Percentiles rank a stretch among this genome's conserved stretches.
Evolutionary conservation across 2,329 filamentous ascomycete genomes (phyloP).

Genomic region (Colletotrichum chrysophilum): DNA sequence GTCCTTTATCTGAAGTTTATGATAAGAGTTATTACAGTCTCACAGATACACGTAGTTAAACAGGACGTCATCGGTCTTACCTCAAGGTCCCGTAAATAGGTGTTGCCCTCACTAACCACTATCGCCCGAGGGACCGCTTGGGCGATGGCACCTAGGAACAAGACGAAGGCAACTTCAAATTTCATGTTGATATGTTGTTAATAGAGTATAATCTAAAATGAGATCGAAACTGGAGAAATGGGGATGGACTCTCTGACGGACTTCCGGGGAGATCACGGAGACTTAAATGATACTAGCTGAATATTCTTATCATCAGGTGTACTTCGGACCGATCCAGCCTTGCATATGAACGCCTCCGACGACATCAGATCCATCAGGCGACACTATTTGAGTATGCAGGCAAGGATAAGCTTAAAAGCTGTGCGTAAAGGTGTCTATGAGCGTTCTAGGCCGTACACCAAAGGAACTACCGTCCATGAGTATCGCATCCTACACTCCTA

Average conservation of each 20-base stretch:
- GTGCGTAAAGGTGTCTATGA: background rate
- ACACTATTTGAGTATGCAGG: background rate
- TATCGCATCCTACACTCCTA: background rate
- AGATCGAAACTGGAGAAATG: background rate
- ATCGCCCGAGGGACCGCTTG: background rate
- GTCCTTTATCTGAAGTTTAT: background rate
- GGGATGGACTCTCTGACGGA: rapidly evolving
- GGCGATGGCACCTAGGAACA: background rate
- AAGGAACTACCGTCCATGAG: background rate
- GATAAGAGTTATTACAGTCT: background rate
- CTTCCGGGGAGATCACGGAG: background rate
- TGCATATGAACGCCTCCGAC: background rate
- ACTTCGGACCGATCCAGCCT: background rate
- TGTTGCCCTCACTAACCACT: background rate
- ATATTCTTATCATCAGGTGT: background rate
- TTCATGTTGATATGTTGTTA: background rate
- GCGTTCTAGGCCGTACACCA: background rate
- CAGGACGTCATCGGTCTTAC: background rate
- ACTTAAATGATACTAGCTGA: background rate
- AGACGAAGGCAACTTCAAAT: background rate
- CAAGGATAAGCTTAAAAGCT: background rate
- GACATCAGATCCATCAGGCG: background rate
- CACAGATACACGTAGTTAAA: rapidly evolving
- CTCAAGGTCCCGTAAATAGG: background rate
- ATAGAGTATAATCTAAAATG: too few species aligned